Evolutionary conservation across 2,329 filamentous ascomycete genomes (phyloP).

Genomic region (Penicillium sp.): DNA sequence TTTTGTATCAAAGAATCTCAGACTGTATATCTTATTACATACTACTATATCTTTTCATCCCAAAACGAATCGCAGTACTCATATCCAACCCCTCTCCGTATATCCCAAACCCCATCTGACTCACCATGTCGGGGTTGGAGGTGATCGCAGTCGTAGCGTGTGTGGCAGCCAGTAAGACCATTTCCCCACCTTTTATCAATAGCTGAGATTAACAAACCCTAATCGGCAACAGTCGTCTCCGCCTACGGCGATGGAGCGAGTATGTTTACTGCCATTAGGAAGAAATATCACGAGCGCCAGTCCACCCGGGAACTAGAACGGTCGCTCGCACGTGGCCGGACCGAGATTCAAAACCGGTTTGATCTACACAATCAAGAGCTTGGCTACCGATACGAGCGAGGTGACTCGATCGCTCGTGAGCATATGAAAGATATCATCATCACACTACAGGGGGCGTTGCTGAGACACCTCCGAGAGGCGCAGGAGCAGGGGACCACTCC

Average conservation of each 20-base stretch:
- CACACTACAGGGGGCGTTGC: slow-evolving; percentile 37
- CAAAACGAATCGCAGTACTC: background rate
- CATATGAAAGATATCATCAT: slow-evolving; percentile 43
- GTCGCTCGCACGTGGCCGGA: slow-evolving; percentile 37
- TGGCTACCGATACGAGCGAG: slow-evolving; percentile 36
- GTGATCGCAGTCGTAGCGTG: slow-evolving; percentile 25
- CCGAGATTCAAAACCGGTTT: slow-evolving; percentile 40
- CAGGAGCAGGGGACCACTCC: slow-evolving; percentile 32
- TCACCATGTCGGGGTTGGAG: slow-evolving; percentile 23
- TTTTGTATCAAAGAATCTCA: background rate
- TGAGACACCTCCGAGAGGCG: slow-evolving; percentile 35
- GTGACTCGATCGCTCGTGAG: slow-evolving; percentile 40
- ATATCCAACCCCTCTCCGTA: background rate
- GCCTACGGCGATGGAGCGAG: slow-evolving; percentile 34
- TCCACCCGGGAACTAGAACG: slow-evolving; percentile 32
- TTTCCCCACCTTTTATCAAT: background rate
- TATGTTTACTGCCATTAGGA: slow-evolving; percentile 32
- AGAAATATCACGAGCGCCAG: slow-evolving; percentile 23
- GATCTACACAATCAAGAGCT: slow-evolving; percentile 35
- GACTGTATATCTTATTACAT: background rate
- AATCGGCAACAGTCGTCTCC: slow-evolving; percentile 26
- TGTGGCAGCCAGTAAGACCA: slow-evolving; percentile 23
- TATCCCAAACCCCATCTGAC: background rate
- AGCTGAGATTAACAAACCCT: background rate
- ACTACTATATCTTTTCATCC: no score